These are phyloP conservation scores for Schwanniomyces polymorphus DNA, from an alignment of 805 yeast species.

Conservation along the genomic window DNA sequence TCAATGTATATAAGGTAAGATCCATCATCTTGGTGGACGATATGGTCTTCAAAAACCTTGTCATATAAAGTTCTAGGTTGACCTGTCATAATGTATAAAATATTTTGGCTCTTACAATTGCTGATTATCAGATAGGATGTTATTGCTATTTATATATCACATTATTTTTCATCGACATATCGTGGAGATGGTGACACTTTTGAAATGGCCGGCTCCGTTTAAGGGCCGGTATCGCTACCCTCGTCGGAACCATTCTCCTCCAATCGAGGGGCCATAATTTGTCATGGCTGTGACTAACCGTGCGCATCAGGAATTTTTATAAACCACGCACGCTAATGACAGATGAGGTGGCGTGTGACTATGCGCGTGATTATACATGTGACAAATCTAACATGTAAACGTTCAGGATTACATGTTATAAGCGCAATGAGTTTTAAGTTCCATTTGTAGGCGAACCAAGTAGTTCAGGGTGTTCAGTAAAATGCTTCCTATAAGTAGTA, in stretches of 20 bases:
- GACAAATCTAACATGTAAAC: too few species aligned
- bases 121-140: neutral
- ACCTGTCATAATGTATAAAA: conserved; percentile 14
- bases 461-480: neutral
- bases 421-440: neutral
- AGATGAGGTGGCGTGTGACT: too few species aligned
- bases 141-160: neutral
- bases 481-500: conserved; percentile 35
- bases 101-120: neutral
- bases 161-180: neutral
- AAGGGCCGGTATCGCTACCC: conserved; percentile 1
- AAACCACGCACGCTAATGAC: too few species aligned
- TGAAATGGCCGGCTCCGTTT: conserved; percentile 10
- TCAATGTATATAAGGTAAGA: conserved; percentile 89
- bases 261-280: conserved; percentile 1
- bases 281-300: conserved; percentile 1
- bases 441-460: neutral
- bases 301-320: neutral
- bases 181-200: conserved; percentile 1
- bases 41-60: conserved; percentile 92
- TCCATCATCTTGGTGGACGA: conserved; percentile 88
- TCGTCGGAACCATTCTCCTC: neutral
- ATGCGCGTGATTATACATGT: too few species aligned
- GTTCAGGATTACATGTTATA: neutral
- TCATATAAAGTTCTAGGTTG: conserved; percentile 82